Conservation (phyloP, 805 yeast genomes). For the Candida adriatica region DNA sequence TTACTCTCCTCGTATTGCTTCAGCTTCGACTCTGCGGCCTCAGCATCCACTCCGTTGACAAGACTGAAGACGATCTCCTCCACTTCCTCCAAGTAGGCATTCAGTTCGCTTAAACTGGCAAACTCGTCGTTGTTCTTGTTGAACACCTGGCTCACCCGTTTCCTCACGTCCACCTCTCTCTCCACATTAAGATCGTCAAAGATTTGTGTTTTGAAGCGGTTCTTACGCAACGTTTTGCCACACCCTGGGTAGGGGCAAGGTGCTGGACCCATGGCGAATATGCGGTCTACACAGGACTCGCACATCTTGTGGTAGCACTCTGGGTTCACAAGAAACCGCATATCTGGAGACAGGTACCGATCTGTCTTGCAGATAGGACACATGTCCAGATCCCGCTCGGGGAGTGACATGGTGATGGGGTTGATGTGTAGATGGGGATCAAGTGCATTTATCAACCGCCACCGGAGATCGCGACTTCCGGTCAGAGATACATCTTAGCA, state of each 20-base stretch:
- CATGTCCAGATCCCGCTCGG: slow-evolving; percentile 55
- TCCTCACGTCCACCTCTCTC: slow-evolving; percentile 85
- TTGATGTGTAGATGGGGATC: background rate
- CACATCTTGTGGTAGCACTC: slow-evolving; percentile 98
- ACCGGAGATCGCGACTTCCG: too few species aligned
- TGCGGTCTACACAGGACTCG: slow-evolving; percentile 93
- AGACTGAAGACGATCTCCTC: slow-evolving; percentile 78
- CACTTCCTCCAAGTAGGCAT: slow-evolving; percentile 74
- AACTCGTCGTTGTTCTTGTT: slow-evolving; percentile 80
- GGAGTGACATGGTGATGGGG: slow-evolving; percentile 3
- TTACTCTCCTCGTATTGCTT: slow-evolving; percentile 67
- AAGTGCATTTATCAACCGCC: too few species aligned
- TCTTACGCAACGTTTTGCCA: slow-evolving; percentile 78
- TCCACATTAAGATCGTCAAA: slow-evolving; percentile 90
- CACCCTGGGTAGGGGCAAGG: slow-evolving; percentile 94
- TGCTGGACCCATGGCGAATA: slow-evolving; percentile 90
- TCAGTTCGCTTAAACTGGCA: slow-evolving; percentile 46
- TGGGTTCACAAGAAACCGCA: slow-evolving; percentile 87
- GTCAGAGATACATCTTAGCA: too few species aligned
- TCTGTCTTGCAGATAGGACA: slow-evolving; percentile 98
- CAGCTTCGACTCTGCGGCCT: slow-evolving; percentile 58
- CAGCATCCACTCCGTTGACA: slow-evolving; percentile 62
- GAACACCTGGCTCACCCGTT: slow-evolving; percentile 66
- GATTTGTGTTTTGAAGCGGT: slow-evolving; percentile 84
- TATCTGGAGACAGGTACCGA: slow-evolving; percentile 86